Percentiles rank a stretch among this genome's conserved stretches.
phyloP scores from a whole-genome alignment of 2,329 filamentous ascomycete genomes.

The Xenoacremonium recifei region DNA sequence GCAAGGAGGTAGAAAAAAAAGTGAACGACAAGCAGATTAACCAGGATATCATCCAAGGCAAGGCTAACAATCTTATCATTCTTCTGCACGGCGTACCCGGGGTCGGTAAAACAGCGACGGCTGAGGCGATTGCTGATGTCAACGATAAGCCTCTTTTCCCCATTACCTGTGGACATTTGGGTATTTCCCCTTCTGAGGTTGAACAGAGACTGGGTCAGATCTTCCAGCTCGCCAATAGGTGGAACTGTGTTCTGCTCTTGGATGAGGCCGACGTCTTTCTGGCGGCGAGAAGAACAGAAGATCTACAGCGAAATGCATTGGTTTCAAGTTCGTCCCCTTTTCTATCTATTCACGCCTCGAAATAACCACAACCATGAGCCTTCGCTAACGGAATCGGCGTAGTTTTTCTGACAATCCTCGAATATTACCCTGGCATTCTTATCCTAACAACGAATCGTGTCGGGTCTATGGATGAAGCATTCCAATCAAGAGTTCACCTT shows the following conservation, averaged over 20 bases:
- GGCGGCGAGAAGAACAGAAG: slow-evolving; percentile 28
- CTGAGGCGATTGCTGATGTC: slow-evolving; percentile 38
- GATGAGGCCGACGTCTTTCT: slow-evolving; percentile 46
- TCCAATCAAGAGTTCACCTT: no score
- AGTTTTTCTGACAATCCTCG: no score
- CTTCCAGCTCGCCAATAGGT: slow-evolving; percentile 43
- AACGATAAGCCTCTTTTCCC: slow-evolving; percentile 37
- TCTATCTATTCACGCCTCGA: no score
- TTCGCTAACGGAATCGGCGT: no score
- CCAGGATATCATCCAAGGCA: slow-evolving; percentile 35
- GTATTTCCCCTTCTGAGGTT: slow-evolving; percentile 30
- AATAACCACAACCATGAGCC: no score
- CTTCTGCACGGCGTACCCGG: slow-evolving; percentile 45
- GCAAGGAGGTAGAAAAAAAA: no score
- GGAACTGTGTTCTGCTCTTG: slow-evolving; percentile 42
- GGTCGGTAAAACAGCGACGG: slow-evolving; percentile 46
- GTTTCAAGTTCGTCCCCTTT: no score
- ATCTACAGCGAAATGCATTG: slow-evolving; percentile 38
- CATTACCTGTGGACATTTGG: slow-evolving; percentile 39
- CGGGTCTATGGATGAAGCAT: no score
- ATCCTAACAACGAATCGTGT: no score
- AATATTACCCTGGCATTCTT: no score
- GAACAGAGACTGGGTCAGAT: slow-evolving; percentile 33
- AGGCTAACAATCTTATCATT: slow-evolving; percentile 43
- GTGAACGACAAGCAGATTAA: no score